Evolutionary conservation across 768 basidiomycete genomes (phyloP).

Genomic region (Lactarius psammicola): DNA sequence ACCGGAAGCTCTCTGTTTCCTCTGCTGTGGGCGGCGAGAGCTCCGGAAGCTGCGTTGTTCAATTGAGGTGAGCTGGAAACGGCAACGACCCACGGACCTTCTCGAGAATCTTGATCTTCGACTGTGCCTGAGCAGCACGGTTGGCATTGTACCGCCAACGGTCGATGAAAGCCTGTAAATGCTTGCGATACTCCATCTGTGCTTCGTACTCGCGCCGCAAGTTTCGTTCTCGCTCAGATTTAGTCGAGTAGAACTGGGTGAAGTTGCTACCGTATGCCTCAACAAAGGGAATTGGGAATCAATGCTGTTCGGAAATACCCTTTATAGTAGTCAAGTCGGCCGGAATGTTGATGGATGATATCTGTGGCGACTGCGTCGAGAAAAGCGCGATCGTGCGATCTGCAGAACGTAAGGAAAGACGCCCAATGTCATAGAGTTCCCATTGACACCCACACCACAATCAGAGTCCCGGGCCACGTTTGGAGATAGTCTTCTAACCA

Average conservation of each 20-base stretch:
- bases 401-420: conserved; percentile 33
- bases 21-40: conserved; percentile 90
- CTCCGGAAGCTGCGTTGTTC: conserved; percentile 68
- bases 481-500: conserved; percentile 98
- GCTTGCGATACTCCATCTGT: conserved; percentile 92
- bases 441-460: conserved; percentile 76
- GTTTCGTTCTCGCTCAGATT: conserved; percentile 90
- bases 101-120: conserved; percentile 68
- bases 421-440: background rate
- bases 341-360: conserved; percentile 95
- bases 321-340: conserved; percentile 94
- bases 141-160: conserved; percentile 98
- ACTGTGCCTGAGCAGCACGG: conserved; percentile 85
- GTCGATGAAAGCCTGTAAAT: conserved; percentile 97
- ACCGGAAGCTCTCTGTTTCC: conserved; percentile 93
- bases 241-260: conserved; percentile 97
- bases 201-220: conserved; percentile 93
- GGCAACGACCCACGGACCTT: conserved; percentile 47
- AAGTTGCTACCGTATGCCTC: conserved; percentile 66
- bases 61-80: background rate
- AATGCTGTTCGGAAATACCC: conserved; percentile 51
- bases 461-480: conserved; percentile 88
- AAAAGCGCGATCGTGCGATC: conserved; percentile 97
- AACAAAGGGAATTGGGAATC: conserved; percentile 1
- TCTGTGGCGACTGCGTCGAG: conserved; percentile 97